These are phyloP conservation scores for Diphasiastrum complanatum DNA, from an alignment of 83 land plant genomes.

Conservation along the genomic window DNA sequence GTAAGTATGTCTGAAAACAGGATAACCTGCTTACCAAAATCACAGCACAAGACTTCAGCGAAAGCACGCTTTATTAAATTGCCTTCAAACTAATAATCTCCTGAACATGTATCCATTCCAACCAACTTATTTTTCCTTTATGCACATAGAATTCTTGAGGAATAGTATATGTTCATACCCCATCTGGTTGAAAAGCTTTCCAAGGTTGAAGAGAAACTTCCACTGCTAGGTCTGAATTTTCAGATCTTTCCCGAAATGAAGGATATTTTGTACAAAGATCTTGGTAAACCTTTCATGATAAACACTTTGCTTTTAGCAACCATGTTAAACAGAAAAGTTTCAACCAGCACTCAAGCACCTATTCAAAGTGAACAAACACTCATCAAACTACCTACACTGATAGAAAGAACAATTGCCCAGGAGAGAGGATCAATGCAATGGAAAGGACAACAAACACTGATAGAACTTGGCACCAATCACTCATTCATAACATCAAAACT, in stretches of 20 bases:
- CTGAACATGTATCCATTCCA: too few species aligned
- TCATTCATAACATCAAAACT: too few species aligned
- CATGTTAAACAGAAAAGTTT: not conserved
- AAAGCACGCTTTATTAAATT: too few species aligned
- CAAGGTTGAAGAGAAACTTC: conserved; percentile 12
- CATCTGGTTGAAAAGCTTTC: conserved; percentile 13
- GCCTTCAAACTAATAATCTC: not conserved
- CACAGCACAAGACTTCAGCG: not conserved
- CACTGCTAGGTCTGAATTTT: conserved; percentile 10
- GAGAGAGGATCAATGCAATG: not conserved
- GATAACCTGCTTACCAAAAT: not conserved
- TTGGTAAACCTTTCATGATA: conserved; percentile 4
- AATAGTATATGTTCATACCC: not conserved
- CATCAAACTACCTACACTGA: not conserved
- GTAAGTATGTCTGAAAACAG: conserved; percentile 13
- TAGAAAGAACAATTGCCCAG: not conserved
- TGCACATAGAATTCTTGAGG: too few species aligned
- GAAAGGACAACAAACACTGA: too few species aligned
- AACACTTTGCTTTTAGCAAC: not conserved
- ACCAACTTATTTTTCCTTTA: not conserved
- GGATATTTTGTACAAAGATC: conserved; percentile 9
- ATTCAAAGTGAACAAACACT: not conserved
- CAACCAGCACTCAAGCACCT: not conserved
- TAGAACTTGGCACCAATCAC: too few species aligned
- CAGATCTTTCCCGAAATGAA: conserved; percentile 8